Evolutionary conservation across 306 rosid genomes (phyloP), one percentile per base, ranked within the genome.

Genomic region (Cyclanthera cordifolia): DNA sequence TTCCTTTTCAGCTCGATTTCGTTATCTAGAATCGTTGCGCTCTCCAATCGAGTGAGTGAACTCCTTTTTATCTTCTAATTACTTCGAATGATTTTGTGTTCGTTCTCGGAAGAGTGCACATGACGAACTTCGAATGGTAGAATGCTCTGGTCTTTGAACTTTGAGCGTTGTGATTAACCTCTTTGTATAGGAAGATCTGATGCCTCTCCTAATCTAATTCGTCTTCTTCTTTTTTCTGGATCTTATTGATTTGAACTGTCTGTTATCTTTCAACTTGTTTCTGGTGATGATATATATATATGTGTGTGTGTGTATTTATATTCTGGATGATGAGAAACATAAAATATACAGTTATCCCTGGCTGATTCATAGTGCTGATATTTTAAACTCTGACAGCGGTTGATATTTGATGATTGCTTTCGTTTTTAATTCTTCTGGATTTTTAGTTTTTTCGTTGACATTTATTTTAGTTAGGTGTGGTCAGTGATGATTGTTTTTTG

Each of bases 111-210:
- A 34, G 16, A 49, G 73, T 60, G 13, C 82, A 75, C 24, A 60
- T 76, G 88, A 81, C 53, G 88, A 76, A 71, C 15, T 67, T 55
- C 57, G 32, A 59, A 69, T 39, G 47, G 73, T 72, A 73, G 82
- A 80, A 75, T 70, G 72, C 78, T 74, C 57, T 8, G 16, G 48
- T 19, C 48, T 75, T 39, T 3, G 69, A 71, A 71, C 70, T 73
- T 59, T 43, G 81, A 79, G 83, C 55, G 39, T 76, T 1, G 25
- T 83, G 88, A 83, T 75, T 51, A 67, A 32, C 65, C 77, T 19
- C 3, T 72, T 73, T 75, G 77, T 72, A 83, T 80, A 83, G 85
- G 87, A 83, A 83, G 85, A 83, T 80, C 83, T 76, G 87, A 83
- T 80, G 81, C 83, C 79, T 70, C 79, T 70, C 74, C 39, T 12